Evolutionary conservation across 2,329 filamentous ascomycete species (phyloP), one percentile per base, ranked within the genome.

Genomic region (Neonectria magnoliae): DNA sequence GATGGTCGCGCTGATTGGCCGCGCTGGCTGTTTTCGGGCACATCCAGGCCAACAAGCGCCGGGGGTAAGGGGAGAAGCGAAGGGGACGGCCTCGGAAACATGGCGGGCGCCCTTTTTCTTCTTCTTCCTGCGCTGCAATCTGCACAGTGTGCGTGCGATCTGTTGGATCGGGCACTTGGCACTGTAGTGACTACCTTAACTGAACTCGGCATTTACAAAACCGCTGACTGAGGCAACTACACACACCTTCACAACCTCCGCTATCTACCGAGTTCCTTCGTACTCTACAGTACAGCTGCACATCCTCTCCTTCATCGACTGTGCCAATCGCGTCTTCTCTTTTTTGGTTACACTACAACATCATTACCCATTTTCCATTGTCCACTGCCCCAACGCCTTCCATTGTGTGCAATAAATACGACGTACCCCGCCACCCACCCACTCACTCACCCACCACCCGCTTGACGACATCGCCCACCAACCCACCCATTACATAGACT

Each of bases 21-120:
- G 31, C 31, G 9, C 11, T 60, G 48, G 57, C 57, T 36, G 31
- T 13, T 13, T 33, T 33, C 31, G 31, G 10, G 31, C 29, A 31
- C 29, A 31, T 31, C 29, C 29, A 31, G 29, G 22, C 41, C 16
- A 22, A 33, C 59, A 63, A 54, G 55, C 55, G 60, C 50, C 61
- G 61, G 60, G 53, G 61, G 51, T 41, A 48, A 59, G 61, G 61
- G 54, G 56, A 55, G 55, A 33, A 36, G 31, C 5, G 31, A 31
- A 18, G 42, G 44, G 51, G 18, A 45, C 56, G 36, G 9, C 56
- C 59, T 51, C 61, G 61, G 61, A 64, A 58, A 64, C 61, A 64
- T 64, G 61, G 61, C 25, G 29, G 25, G 25, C 25, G 25, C 22
- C 22, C 22, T 25, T 25, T 25, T 25, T 25, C 5, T 25, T 4